Base-by-base conservation (phyloP, 225 moss, liverwort and hornwort genomes). In the Ulota crispa region DNA sequence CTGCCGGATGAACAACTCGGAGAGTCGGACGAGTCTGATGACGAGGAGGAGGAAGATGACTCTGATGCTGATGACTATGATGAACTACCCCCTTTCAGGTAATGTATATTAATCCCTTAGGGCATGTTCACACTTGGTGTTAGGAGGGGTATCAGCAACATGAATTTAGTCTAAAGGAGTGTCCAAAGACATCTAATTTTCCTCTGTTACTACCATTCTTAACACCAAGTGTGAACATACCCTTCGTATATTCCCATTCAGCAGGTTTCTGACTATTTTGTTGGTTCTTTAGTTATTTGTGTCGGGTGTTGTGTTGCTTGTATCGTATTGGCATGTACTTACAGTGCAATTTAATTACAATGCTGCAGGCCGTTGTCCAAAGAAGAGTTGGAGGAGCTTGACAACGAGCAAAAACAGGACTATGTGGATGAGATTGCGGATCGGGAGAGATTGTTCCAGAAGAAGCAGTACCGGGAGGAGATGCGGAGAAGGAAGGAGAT, bases 401-500 rank as follows among this genome's bases (percentile, higher is more conserved):
- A 54, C 30, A 90, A 90, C 5, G 90, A 90, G 28, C 90, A 90
- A 81, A 83, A 81, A 50, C 90, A 88, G 83, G 83, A 90, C 6
- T 90, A 90, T 60, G 55, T 81, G 67, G 88, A 90, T 20, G 90
- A 90, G 76, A 81, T 90, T 76, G 83, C 88, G 42, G 90, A 90
- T 52, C 83, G 90, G 56, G 90, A 90, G 85, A 90, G 84, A 68
- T 65, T 90, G 47, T 90, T 88, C 41, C 90, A 90, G 32, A 90
- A 90, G 90, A 90, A 90, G 77, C 87, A 90, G 78, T 90, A 83
- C 66, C 81, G 85, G 50, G 88, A 90, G 68, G 83, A 90, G 81
- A 75, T 88, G 80, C 83, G 83, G 16, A 83, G 88, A 77, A 85
- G 85, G 50, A 90, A 82, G 72, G 90, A 90, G 75, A 81, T 88